phyloP scores from a whole-genome alignment of 768 basidiomycete genomes.

The Gloeostereum incarnatum region DNA sequence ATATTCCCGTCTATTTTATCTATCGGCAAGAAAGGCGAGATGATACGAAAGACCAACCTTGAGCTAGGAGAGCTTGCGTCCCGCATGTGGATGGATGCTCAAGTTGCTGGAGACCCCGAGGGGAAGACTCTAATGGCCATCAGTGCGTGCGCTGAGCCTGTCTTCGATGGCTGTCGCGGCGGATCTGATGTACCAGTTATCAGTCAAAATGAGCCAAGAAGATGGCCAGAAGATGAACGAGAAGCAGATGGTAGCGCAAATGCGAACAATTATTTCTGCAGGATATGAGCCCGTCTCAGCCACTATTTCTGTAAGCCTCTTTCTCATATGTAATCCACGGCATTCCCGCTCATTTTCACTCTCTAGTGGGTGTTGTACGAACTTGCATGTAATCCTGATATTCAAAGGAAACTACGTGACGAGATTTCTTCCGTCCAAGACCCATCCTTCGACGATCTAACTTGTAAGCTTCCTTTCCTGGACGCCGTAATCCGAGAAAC shows the following conservation, averaged over 20 bases:
- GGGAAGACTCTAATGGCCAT: conserved; percentile 42
- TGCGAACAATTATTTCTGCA: conserved; percentile 56
- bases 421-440: conserved; percentile 37
- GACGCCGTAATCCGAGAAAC: conserved; percentile 56
- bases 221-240: conserved; percentile 35
- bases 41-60: conserved; percentile 44
- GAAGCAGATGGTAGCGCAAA: conserved; percentile 45
- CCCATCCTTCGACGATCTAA: conserved; percentile 43
- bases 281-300: conserved; percentile 33
- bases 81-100: conserved; percentile 47
- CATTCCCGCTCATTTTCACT: conserved; percentile 7
- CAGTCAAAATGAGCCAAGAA: conserved; percentile 34
- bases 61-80: conserved; percentile 44
- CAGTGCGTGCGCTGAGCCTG: conserved; percentile 33
- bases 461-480: conserved; percentile 39
- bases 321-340: not conserved
- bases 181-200: too few species aligned
- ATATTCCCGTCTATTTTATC: conserved; percentile 44
- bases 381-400: conserved; percentile 36
- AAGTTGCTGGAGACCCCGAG: conserved; percentile 29
- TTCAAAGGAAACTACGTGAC: conserved; percentile 49
- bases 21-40: conserved; percentile 48
- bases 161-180: too few species aligned
- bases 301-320: conserved; percentile 22
- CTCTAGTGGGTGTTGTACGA: conserved; percentile 59